Evolutionary conservation across 805 yeast species (phyloP).

Genomic region (Metschnikowia colocasiae): DNA sequence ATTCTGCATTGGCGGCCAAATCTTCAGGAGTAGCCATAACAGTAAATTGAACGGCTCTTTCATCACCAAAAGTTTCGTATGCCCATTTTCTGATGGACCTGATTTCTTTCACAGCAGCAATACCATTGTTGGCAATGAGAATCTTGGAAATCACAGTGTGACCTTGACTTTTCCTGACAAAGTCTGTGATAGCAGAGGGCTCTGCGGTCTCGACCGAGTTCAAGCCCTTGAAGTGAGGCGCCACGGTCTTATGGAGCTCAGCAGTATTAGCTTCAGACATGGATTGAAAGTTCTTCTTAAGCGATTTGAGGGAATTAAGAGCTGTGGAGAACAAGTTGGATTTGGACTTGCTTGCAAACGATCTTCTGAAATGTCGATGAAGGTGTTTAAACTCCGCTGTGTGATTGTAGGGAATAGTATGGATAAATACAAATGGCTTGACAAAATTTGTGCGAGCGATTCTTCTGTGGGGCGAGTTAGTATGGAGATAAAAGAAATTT

Average conservation of each 20-base stretch:
- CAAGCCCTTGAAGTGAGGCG: slow-evolving; percentile 77
- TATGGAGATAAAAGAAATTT: background rate
- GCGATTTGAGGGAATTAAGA: background rate
- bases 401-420: background rate
- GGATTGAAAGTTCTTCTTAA: slow-evolving; percentile 3
- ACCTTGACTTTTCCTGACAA: slow-evolving; percentile 82
- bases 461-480: slow-evolving; percentile 4
- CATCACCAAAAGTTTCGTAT: slow-evolving; percentile 97
- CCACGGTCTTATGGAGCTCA: slow-evolving; percentile 37
- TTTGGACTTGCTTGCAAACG: background rate
- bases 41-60: slow-evolving; percentile 86
- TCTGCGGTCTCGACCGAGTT: slow-evolving; percentile 76
- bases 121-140: slow-evolving; percentile 96
- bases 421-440: slow-evolving; percentile 7
- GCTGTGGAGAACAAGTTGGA: slow-evolving; percentile 1
- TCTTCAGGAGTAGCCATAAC: slow-evolving; percentile 99
- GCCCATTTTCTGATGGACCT: slow-evolving; percentile 98
- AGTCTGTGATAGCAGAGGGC: slow-evolving; percentile 75
- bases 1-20: slow-evolving; percentile 93
- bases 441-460: slow-evolving; percentile 5
- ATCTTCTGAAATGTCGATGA: background rate
- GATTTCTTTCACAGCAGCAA: slow-evolving; percentile 98
- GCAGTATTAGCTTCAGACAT: slow-evolving; percentile 18
- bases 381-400: background rate
- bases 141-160: slow-evolving; percentile 90